Base-by-base conservation (phyloP, 495 filamentous ascomycete genomes). In the Massariosphaeria phaeospora region DNA sequence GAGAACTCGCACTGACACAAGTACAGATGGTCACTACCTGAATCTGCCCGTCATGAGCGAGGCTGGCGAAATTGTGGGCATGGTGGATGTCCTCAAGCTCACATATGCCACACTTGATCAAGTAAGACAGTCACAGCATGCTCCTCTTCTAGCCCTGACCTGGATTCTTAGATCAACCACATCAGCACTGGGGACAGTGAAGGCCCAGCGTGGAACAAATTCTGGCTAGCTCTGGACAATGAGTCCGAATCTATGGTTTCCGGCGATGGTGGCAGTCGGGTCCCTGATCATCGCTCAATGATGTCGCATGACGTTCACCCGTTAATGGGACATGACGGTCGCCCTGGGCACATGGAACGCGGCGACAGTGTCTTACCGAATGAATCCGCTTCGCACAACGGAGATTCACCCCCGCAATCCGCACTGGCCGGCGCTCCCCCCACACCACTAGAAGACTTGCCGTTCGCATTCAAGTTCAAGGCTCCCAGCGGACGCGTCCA, bases 381-480 rank as follows among this genome's bases (percentile, higher is more conserved):
- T 48, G 93, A 99, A 52, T 96, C 91, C 20, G 93, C 93, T 33
- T 97, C 94, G 26, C 94, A 96, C 61, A 79, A 88, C 49, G 93
- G 91, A 34, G 88, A 95, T 17, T 87, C 84, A 21, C 88, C 84
- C 25, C 74, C 79, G 2, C 84, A 86, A 48, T 88, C 84, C 35
- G 72, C 74, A 8, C 53, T 82, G 24, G 75, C 77, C 30, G 72
- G 76, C 0, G 75, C 76, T 2, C 67, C 57, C 8, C 76, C 78
- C 23, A 61, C 74, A 8, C 65, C 80, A 18, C 72, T 77, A 0
- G 82, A 85, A 65, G 86, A 89, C 48, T 67, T 75, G 10, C 88
- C 93, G 0, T 99, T 97, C 73, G 80, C 91, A 21, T 97, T 99
- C 82, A 99, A 99, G 70, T 99, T 99, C 80, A 97, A 99, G 74